Base-by-base conservation (phyloP, 2,329 filamentous ascomycete genomes). In the Penicillium sp. region DNA sequence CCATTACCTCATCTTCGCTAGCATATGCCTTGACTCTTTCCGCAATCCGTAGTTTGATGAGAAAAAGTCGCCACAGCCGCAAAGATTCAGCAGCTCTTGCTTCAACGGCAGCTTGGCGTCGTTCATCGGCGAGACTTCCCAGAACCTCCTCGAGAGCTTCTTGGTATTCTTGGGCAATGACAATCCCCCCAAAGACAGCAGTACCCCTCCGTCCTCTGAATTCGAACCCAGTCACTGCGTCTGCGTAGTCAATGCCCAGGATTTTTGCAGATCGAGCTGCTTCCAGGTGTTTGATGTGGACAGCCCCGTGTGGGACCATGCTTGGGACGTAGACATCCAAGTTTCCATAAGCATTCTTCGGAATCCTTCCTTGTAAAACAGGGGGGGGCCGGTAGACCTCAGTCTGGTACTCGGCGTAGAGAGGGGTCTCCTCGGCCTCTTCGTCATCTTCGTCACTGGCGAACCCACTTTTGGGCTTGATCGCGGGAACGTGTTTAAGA, bases 131-230 rank as follows among this genome's bases (percentile, higher is more conserved):
- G 49, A 98, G 77, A 0, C 86, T 89, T 13, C 80, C 79, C 18
- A 96, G 82, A 0, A 91, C 87, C 4, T 85, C 87, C 58, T 84
- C 78, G 0, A 97, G 82, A 0, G 89, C 92, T 56, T 93, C 90
- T 7, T 80, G 82, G 60, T 87, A 86, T 71, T 94, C 89, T 16
- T 77, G 72, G 0, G 92, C 89, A 1, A 96, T 86, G 0, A 99
- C 87, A 1, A 89, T 84, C 2, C 95, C 95, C 39, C 86, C 84
- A 2, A 95, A 77, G 2, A 97, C 83, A 1, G 95, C 92, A 2
- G 92, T 97, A 16, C 94, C 94, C 56, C 91, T 88, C 2, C 91
- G 86, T 0, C 92, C 92, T 70, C 87, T 88, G 77, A 98, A 99
- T 39, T 89, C 83, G 69, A 98, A 99, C 0, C 94, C 94, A 0